Conservation (phyloP, 2,329 filamentous ascomycete genomes). For the Sporothrix brunneoviolacea region DNA sequence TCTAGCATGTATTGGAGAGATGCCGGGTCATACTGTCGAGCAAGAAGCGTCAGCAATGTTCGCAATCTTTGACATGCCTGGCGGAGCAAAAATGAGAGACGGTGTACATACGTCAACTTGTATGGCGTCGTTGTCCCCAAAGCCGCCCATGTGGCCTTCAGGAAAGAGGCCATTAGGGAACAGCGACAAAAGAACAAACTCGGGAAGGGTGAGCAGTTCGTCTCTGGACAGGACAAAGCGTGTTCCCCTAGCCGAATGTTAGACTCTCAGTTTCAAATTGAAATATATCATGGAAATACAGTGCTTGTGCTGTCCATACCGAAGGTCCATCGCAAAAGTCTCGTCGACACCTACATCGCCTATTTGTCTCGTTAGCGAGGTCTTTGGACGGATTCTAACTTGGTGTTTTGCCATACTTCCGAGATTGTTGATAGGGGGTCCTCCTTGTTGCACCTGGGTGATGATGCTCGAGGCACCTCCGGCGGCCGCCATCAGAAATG, state of each 20-base stretch:
- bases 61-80: not conserved
- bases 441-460: conserved; percentile 95
- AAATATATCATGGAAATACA: too few species aligned
- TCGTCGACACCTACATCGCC: conserved; percentile 80
- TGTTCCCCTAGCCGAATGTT: too few species aligned
- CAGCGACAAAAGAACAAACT: conserved; percentile 94
- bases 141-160: conserved; percentile 90
- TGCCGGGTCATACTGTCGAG: conserved; percentile 79
- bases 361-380: not conserved
- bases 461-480: conserved; percentile 97
- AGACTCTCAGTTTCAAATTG: too few species aligned
- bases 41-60: not conserved
- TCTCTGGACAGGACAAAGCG: conserved; percentile 92
- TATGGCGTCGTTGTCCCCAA: conserved; percentile 87
- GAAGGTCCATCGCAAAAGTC: conserved; percentile 88
- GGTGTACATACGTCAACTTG: conserved; percentile 94
- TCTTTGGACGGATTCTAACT: too few species aligned
- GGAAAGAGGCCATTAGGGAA: conserved; percentile 98
- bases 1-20: conserved; percentile 99
- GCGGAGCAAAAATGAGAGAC: conserved; percentile 18
- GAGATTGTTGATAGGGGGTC: conserved; percentile 79
- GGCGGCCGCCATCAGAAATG: conserved; percentile 96
- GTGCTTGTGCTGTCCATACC: too few species aligned
- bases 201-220: conserved; percentile 87
- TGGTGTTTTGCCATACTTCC: conserved; percentile 63